Evolutionary conservation across 306 rosid species (phyloP).

Genomic region (Quillaja saponaria): DNA sequence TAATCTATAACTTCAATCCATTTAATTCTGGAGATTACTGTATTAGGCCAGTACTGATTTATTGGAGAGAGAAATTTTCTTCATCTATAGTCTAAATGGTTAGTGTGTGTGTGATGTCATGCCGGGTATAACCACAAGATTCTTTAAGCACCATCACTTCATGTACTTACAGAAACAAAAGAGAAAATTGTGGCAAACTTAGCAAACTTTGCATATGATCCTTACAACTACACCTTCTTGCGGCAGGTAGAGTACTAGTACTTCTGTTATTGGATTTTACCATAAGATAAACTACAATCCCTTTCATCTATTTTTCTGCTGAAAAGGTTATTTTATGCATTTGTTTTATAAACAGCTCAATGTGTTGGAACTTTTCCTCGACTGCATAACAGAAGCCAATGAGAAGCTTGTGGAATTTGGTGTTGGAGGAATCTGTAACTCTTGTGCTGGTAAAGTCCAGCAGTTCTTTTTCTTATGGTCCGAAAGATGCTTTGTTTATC

Average conservation of each 20-base stretch:
- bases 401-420: slow-evolving; percentile 93
- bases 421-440: slow-evolving; percentile 85
- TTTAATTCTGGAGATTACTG: background rate
- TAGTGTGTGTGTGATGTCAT: background rate
- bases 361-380: slow-evolving; percentile 83
- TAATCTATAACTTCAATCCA: background rate
- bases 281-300: slow-evolving; percentile 1
- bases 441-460: slow-evolving; percentile 61
- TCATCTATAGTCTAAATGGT: background rate
- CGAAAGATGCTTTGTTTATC: slow-evolving; percentile 13
- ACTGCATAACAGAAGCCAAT: slow-evolving; percentile 82
- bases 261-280: slow-evolving; percentile 2
- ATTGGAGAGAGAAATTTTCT: background rate
- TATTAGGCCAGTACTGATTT: background rate
- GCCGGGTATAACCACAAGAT: background rate
- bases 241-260: slow-evolving; percentile 57
- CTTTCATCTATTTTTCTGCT: background rate
- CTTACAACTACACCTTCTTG: slow-evolving; percentile 73
- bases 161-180: slow-evolving; percentile 54
- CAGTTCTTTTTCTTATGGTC: slow-evolving; percentile 17
- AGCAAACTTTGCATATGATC: slow-evolving; percentile 95
- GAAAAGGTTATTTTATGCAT: background rate
- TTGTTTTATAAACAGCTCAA: slow-evolving; percentile 59
- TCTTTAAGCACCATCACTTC: slow-evolving; percentile 2
- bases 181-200: slow-evolving; percentile 74